Base-by-base conservation (phyloP, 352 stramenopile genomes). In the Albugo laibachii region DNA sequence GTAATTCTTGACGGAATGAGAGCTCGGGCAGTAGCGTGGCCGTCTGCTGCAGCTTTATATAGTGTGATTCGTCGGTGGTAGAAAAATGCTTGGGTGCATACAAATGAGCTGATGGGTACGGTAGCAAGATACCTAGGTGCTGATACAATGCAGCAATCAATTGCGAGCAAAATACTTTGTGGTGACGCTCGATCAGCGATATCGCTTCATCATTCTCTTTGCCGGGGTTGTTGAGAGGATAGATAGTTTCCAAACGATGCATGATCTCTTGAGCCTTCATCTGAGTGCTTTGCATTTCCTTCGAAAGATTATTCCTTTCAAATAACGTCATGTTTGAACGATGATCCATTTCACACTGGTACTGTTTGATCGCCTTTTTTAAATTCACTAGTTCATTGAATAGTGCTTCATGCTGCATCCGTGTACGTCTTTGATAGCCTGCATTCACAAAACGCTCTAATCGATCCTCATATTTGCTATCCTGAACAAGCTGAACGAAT, bases 51-150 rank as follows among this genome's bases (percentile, higher is more conserved):
- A 88, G 55, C 24, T 88, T 83, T 0, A 92, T 44, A 53, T 85
- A 92, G 20, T 70, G 60, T 13, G 52, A 61, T 10, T 37, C 43
- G 36, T 77, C 65, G 2, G 53, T 57, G 16, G 47, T 60, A 16
- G 69, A 80, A 52, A 92, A 92, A 44, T 92, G 75, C 57, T 92
- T 86, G n/a, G 76, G 79, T 38, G 87, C 50, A 49, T 92, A 92
- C 49, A 74, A 92, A 43, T 83, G 88, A 0, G 76, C 65, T 15
- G 76, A 82, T 37, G 79, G 79, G 45, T 92, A 92, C 27, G 69
- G 76, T 42, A 89, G 49, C 36, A 92, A 46, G 11, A 89, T 44
- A 2, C 72, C 74, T 1, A 92, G 50, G 31, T 87, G 69, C 53
- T 92, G 79, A 51, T 89, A 92, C 39, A 92, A 50, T 1, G 63